Evolutionary conservation across 139 green algal species (phyloP).

Genomic region (Coelastrella sp.): DNA sequence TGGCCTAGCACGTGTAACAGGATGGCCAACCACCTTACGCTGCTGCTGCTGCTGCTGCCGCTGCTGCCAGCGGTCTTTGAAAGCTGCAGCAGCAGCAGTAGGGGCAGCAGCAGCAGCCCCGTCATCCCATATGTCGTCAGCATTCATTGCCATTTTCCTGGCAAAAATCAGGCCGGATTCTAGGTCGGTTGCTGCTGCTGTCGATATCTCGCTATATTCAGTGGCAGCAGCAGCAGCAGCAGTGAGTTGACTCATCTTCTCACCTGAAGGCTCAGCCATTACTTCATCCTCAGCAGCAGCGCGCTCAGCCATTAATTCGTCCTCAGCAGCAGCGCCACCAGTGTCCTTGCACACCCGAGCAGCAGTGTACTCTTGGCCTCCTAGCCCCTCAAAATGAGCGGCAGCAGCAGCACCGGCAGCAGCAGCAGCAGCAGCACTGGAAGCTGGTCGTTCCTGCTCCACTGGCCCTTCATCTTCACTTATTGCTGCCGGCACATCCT

Average conservation of each 20-base stretch:
- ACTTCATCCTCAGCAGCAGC: no score
- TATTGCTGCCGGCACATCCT: neutral
- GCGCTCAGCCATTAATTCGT: neutral
- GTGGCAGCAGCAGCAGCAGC: neutral
- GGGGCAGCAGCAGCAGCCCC: neutral
- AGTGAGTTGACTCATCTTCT: neutral
- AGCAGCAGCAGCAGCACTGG: neutral
- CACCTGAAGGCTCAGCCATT: neutral
- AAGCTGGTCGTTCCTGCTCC: neutral
- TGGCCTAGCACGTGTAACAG: neutral
- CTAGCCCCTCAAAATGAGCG: neutral
- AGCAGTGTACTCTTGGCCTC: neutral
- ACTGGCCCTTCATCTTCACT: neutral
- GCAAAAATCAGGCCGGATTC: no score
- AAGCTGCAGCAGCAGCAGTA: neutral
- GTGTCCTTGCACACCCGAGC: neutral
- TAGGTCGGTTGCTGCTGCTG: no score
- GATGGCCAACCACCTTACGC: neutral
- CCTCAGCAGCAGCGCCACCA: neutral
- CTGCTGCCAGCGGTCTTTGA: neutral
- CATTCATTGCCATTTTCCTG: no score
- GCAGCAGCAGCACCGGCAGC: neutral
- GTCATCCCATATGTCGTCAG: neutral
- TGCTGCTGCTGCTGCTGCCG: neutral
- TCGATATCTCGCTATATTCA: no score